Evolutionary conservation across 2,329 filamentous ascomycete species (phyloP), one percentile per base, ranked within the genome.

Genomic region (Orbilia ellipsospora): DNA sequence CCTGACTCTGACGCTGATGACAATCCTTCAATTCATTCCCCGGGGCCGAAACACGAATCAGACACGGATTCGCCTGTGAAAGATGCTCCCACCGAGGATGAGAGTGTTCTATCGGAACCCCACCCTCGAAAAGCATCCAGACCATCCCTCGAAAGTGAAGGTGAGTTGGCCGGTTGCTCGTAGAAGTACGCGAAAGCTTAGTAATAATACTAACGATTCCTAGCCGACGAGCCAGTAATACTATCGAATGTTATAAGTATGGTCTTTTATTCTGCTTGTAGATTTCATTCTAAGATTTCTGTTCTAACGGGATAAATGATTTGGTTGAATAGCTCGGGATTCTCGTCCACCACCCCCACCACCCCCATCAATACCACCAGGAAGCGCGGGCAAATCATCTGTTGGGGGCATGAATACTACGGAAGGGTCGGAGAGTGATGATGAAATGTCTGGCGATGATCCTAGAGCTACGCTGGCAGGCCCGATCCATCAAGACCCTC

Each of bases 341-440:
- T 81, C 83, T 52, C 83, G 82, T 13, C 81, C 82, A n/a, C 78
- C 81, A 45, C 78, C 81, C 80, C 79, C 78, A 73, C 62, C 78
- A 54, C 75, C 80, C 48, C 79, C 84, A 77, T 81, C 79, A 76
- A 54, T 77, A 74, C 66, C 79, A 67, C 78, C 84, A 79, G 80
- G 79, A 20, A 74, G 80, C 51, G 80, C 80, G 50, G 77, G 28
- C 18, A 67, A 50, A 28, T 45, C 51, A 54, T 28, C 57, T 18
- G 51, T 23, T 26, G 31, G 59, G n/a, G 31, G 31, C 31, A 36
- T 36, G 31, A 62, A 56, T 48, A 28, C 55, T 20, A 78, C 79
- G 2, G 87, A 90, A 75, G 93, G 93, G 31, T 96, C 93, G 0
- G 92, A 91, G 81, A 95, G 94, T 51, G 94, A 96, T 79, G 94